Conservation (phyloP, 768 basidiomycete genomes). For the Gelatoporia subvermispora region DNA sequence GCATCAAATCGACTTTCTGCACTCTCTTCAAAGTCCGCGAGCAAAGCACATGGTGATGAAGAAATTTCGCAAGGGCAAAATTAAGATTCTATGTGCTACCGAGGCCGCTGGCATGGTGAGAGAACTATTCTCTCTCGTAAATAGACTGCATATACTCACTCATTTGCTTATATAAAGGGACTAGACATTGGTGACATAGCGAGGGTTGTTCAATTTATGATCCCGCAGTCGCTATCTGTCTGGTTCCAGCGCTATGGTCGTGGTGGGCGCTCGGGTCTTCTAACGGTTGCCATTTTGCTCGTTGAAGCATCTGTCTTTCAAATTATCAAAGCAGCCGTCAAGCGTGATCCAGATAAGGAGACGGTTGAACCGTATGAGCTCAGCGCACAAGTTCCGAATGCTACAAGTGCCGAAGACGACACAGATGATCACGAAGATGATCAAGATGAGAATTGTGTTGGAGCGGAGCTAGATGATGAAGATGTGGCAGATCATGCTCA, state of each 20-base stretch:
- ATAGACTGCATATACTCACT: neutral
- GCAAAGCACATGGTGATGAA: neutral
- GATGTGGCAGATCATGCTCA: neutral
- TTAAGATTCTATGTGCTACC: neutral
- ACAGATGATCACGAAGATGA: too few relatives aligned
- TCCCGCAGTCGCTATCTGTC: constrained; percentile 26
- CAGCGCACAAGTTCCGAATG: too few relatives aligned
- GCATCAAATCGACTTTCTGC: neutral
- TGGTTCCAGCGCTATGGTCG: constrained; percentile 27
- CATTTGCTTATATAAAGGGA: neutral
- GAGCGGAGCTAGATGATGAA: neutral
- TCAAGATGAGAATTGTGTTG: neutral
- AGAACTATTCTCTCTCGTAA: neutral
- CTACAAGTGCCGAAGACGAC: too few relatives aligned
- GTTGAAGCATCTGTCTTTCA: constrained; percentile 2
- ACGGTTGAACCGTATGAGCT: too few relatives aligned
- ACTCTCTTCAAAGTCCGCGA: neutral
- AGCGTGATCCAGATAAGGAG: too few relatives aligned
- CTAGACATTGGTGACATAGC: constrained; percentile 30
- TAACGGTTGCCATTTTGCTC: neutral
- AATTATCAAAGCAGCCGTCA: too few relatives aligned
- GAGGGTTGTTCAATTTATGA: constrained; percentile 31
- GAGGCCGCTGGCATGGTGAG: neutral
- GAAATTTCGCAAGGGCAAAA: neutral
- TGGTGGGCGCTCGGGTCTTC: constrained; percentile 2